Conservation (phyloP, 768 basidiomycete genomes). For the Boletus huronensis region DNA sequence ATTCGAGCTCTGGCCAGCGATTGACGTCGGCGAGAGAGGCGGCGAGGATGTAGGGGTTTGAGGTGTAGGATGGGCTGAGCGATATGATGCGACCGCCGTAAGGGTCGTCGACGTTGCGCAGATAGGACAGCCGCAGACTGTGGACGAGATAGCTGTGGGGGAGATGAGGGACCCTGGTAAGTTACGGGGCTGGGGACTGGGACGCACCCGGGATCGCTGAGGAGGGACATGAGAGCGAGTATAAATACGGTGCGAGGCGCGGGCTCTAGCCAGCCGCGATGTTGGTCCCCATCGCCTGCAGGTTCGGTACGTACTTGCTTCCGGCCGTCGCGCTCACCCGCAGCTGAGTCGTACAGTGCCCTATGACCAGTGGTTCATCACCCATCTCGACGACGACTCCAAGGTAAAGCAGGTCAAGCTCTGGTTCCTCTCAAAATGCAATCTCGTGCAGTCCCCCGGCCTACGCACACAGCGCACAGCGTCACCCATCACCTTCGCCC, state of each 20-base stretch:
- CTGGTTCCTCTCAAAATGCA: constrained; percentile 57
- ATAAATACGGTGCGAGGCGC: neutral
- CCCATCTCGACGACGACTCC: constrained; percentile 59
- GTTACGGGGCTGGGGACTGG: neutral
- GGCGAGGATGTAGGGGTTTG: constrained; percentile 81
- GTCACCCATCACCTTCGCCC: constrained; percentile 69
- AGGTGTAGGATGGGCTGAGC: constrained; percentile 68
- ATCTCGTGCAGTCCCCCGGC: constrained; percentile 34
- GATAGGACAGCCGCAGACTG: constrained; percentile 76
- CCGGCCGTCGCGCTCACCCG: neutral
- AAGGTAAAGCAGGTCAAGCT: constrained; percentile 61
- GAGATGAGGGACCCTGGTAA: neutral
- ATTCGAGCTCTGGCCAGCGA: constrained; percentile 80
- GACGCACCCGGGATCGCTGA: constrained; percentile 60
- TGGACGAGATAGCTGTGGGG: constrained; percentile 69
- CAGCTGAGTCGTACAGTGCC: constrained; percentile 42
- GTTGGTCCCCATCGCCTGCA: constrained; percentile 48
- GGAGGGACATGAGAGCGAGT: constrained; percentile 46
- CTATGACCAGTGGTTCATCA: constrained; percentile 76
- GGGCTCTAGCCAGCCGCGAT: neutral
- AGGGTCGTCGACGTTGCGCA: constrained; percentile 86
- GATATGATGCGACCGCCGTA: constrained; percentile 81
- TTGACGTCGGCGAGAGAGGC: constrained; percentile 75
- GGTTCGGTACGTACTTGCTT: constrained; percentile 45
- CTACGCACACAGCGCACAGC: constrained; percentile 41